Base-by-base conservation (phyloP, 495 filamentous ascomycete genomes). In the Daldinia caldariorum region DNA sequence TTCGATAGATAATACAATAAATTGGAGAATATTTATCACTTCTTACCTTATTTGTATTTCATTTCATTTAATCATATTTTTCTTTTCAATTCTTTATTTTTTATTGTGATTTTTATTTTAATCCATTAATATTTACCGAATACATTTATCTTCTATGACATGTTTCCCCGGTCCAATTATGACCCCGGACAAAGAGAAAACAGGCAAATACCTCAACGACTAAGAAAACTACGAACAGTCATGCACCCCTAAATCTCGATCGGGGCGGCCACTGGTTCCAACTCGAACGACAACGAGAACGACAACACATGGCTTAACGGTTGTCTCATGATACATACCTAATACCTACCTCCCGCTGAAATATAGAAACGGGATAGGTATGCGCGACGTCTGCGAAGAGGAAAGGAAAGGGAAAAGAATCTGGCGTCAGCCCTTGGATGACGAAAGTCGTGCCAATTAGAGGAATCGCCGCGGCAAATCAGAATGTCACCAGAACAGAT, bases 381-480 rank as follows among this genome's bases (percentile, higher is more conserved):
- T 18, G 32, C n/a, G 16, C 26, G 57, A 12, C 26, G 26, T 3
- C 26, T 26, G 26, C 26, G 26, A 18, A 32, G 14, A 45, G 22
- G 35, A 31, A 43, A 54, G 26, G 12, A 32, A 9, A 45, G 22
- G 35, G 39, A 43, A 54, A 26, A 3, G 26, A 26, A 57, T 64
- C 55, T 65, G 67, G 45, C 53, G 47, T 66, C 62, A 66, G 67
- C 67, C 43, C 26, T 26, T 62, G 62, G 67, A 70, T 70, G 67
- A 66, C 62, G 58, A 60, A 61, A 35, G 34, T 6, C 20, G 37
- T 58, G 50, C 32, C 38, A 14, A 16, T 43, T 18, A 39, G 10
- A 43, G 37, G 37, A 53, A 16, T 50, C 50, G 58, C 41, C 26
- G 43, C 37, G 9, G 53, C 55, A 53, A 58, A 67, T 62, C 41